A percentile compares a stretch with the other conserved stretches of the same genome.
These are phyloP conservation scores for Blumeria graminis DNA, from an alignment of 2,329 filamentous ascomycete genomes.

Conservation along the genomic window DNA sequence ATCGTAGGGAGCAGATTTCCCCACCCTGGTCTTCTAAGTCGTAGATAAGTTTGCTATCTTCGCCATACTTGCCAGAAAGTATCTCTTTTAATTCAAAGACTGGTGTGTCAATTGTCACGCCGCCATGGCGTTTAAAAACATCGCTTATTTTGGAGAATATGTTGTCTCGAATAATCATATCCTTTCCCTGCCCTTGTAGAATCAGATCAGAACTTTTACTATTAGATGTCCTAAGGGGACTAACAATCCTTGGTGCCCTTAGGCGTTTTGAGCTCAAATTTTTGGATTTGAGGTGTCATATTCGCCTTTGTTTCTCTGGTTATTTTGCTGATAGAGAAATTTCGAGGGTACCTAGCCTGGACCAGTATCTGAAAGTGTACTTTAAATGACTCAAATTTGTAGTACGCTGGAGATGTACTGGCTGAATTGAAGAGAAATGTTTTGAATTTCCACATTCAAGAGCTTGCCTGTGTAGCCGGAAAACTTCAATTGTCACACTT, in stretches of 20 bases:
- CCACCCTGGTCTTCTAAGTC: slow-evolving; percentile 73
- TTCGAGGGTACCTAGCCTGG: slow-evolving; percentile 1
- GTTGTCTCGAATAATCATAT: slow-evolving; percentile 58
- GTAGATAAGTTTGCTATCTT: slow-evolving; percentile 82
- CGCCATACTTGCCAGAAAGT: slow-evolving; percentile 71
- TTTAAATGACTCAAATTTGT: no score
- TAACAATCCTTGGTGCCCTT: slow-evolving; percentile 76
- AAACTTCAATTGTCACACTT: no score
- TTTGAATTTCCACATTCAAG: no score
- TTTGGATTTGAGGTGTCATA: slow-evolving; percentile 18
- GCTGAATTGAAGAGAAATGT: no score
- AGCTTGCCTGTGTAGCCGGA: no score
- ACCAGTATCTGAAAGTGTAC: no score
- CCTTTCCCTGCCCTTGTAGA: slow-evolving; percentile 36
- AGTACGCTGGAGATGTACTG: no score
- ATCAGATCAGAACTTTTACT: slow-evolving; percentile 3
- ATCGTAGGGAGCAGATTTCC: slow-evolving; percentile 62
- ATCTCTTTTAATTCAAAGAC: slow-evolving; percentile 79
- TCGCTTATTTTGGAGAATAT: slow-evolving; percentile 54
- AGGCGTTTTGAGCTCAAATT: slow-evolving; percentile 60
- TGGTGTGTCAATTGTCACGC: slow-evolving; percentile 53
- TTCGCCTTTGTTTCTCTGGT: slow-evolving; percentile 6
- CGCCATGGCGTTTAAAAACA: slow-evolving; percentile 68
- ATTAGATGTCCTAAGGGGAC: slow-evolving; percentile 5
- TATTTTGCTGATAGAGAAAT: slow-evolving; percentile 8